Conservation (phyloP, 2,329 filamentous ascomycete species). For the Exophiala oligosperma region DNA sequence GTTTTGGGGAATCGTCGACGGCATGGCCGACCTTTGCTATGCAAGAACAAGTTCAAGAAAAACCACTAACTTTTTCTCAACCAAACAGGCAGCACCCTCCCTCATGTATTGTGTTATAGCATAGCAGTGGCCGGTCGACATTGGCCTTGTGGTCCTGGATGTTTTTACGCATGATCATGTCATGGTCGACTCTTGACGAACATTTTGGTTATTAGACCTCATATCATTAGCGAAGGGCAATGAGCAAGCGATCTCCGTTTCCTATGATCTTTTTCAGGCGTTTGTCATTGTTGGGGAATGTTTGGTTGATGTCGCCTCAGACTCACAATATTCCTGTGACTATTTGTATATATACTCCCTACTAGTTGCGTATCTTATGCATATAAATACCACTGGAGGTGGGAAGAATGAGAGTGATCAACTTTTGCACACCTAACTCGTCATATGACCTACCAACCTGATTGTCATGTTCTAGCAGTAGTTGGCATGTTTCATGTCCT, state of each 20-base stretch:
- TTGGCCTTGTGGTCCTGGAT: conserved; percentile 8
- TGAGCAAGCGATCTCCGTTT: conserved; percentile 40
- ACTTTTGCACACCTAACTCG: no score
- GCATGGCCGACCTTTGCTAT: background rate
- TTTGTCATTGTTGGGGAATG: conserved; percentile 60
- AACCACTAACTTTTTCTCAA: conserved; percentile 19
- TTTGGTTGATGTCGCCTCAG: conserved; percentile 32
- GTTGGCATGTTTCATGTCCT: background rate
- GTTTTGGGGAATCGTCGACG: background rate
- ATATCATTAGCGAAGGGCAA: conserved; percentile 13
- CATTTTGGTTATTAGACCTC: conserved; percentile 7
- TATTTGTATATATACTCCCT: no score
- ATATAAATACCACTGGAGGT: no score
- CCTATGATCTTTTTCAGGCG: conserved; percentile 56
- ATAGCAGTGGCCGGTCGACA: conserved; percentile 27
- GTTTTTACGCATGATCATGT: conserved; percentile 12
- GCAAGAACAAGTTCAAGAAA: conserved; percentile 10
- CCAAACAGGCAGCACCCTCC: conserved; percentile 33
- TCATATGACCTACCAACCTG: no score
- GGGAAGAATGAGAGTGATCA: no score
- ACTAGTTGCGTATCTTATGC: no score
- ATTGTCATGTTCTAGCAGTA: background rate
- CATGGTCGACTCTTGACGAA: conserved; percentile 3
- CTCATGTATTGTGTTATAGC: conserved; percentile 44
- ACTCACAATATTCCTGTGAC: conserved; percentile 13